Percentiles rank a stretch among this genome's conserved stretches.
Evolutionary conservation across 495 filamentous ascomycete genomes (phyloP).

Genomic region (Echria macrotheca): DNA sequence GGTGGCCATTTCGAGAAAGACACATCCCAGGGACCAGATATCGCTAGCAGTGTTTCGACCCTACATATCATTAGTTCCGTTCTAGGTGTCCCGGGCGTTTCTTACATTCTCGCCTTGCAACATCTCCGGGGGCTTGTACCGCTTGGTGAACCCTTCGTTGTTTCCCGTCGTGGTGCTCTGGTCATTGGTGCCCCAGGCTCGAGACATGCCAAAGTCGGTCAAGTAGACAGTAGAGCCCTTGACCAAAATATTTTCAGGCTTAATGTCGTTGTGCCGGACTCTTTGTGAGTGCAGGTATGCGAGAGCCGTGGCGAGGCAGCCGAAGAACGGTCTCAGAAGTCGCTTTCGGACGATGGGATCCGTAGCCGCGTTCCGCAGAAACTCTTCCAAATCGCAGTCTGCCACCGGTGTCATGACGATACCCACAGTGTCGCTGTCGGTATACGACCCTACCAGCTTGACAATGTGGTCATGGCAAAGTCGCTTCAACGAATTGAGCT

Average conservation of each 20-base stretch:
- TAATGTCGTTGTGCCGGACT: conserved; percentile 40
- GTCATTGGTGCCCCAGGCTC: no score
- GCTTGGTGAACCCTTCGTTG: no score
- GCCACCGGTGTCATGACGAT: conserved; percentile 1
- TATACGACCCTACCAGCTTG: conserved; percentile 1
- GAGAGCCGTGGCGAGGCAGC: conserved; percentile 33
- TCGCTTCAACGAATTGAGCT: background rate
- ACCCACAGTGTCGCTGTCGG: background rate
- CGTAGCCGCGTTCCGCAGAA: background rate
- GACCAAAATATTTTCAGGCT: conserved; percentile 41
- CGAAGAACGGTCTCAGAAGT: conserved; percentile 24
- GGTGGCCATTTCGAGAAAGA: conserved; percentile 39
- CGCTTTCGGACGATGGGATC: background rate
- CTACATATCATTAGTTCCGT: no score
- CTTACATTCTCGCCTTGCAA: no score
- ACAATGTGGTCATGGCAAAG: conserved; percentile 1
- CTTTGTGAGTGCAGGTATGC: conserved; percentile 31
- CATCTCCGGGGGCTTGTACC: no score
- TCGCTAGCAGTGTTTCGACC: conserved; percentile 30
- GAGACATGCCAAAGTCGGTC: conserved; percentile 42
- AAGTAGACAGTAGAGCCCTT: conserved; percentile 27
- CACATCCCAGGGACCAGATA: conserved; percentile 38
- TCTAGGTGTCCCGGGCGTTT: no score
- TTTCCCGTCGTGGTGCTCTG: no score
- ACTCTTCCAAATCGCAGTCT: background rate